Base-by-base conservation (phyloP, 2,329 filamentous ascomycete genomes). In the Claviceps sp. region DNA sequence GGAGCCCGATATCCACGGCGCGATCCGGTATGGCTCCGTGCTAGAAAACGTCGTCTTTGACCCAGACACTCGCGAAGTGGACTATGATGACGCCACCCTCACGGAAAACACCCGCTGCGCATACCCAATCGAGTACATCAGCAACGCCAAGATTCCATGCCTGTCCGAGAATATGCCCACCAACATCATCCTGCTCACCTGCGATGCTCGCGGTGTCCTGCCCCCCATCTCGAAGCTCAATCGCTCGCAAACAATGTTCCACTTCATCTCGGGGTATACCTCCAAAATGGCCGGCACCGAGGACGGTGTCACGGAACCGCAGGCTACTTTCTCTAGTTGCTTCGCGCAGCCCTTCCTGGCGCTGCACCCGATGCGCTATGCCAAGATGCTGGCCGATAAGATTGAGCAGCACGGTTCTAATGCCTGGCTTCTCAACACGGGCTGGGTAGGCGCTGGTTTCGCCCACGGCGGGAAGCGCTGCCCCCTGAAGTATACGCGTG, bases 201-300 rank as follows among this genome's bases (percentile, higher is more conserved):
- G 93, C 75, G 93, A 98, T 64, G 93, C 93, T 54, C 88, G 93
- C 60, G 93, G 93, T 76, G 93, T 98, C 48, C 83, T 98, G 52
- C 93, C 93, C 52, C 93, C 93, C 47, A 97, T 98, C 73, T 96
- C 89, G 64, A 97, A 97, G 79, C 85, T 98, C 68, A 83, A 86
- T 77, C 81, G 85, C 58, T 82, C 88, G 64, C 93, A 97, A 76
- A 95, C 89, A 70, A 97, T 98, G 91, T 98, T 97, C 85, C 93
- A 98, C 80, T 98, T 98, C 83, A 98, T 98, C 73, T 95, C 88
- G 17, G 93, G 93, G 62, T 98, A 98, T 80, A 98, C 93, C 58
- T 97, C 91, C 67, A 98, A 98, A 84, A 98, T 98, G 93, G 93
- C 93, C 58, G 93, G 93, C 65, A 98, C 93, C 37, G 93, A 98